Evolutionary conservation across 257 asterid species (phyloP), one percentile per base, ranked within the genome.

Genomic region (Solanum rostratum): DNA sequence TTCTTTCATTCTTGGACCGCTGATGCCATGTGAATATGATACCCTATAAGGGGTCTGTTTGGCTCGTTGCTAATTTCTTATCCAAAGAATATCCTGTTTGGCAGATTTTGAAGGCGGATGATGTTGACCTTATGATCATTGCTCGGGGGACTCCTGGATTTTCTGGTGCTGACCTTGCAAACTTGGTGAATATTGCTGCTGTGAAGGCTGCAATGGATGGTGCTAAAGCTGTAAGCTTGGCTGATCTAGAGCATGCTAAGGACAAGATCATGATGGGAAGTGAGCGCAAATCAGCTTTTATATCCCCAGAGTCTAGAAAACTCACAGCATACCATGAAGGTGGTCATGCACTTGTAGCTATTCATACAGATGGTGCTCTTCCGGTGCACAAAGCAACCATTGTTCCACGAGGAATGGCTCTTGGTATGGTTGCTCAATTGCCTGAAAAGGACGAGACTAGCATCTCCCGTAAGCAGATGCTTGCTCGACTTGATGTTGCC

Each of bases 121-220:
- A 95, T 59, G 98, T 94, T 12, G 98, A 95, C 84, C 93, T 92
- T 79, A 90, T 86, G 91, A 92, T 94, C 82, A 94, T 94, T 78
- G 98, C 98, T 52, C 88, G 98, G 85, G 98, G 98, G 80, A 94
- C 98, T n/a, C 98, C 98, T 5, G 98, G 98, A 10, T 95, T 95
- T 87, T 95, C 98, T 1, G 98, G 98, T 22, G 98, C 98, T 7
- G 98, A 95, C 84, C 98, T 95, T 37, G 97, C 98, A 2, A 95
- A 95, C 92, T 86, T 95, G 88, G 95, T 95, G 79, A 95, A 95
- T 41, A 89, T 92, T 37, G 98, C 97, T 10, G 99, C 99, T 27
- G 89, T 95, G 22, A 94, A 93, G 88, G 99, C 99, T 13, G 98
- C 99, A 53, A 93, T 94, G 97, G 99, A 94, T 53, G 98, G 97